A percentile compares a stretch with the other conserved stretches of the same genome.
phyloP scores from a whole-genome alignment of 768 basidiomycete genomes.

The Gautieria morchelliformis region DNA sequence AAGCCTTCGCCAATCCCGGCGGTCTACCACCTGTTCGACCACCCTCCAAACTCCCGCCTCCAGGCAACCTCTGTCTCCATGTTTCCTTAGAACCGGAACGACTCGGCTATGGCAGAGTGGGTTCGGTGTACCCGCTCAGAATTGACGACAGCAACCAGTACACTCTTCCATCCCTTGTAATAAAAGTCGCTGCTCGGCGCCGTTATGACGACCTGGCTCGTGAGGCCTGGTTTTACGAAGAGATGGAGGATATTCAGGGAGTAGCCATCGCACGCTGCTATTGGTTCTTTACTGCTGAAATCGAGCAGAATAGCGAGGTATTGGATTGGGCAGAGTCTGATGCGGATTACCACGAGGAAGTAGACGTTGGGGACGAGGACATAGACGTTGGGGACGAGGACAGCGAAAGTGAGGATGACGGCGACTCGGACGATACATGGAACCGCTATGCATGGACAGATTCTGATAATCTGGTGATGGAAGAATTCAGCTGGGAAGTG shows the following conservation, averaged over 20 bases:
- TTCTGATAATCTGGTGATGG: background rate
- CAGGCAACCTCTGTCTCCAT: too few relatives aligned
- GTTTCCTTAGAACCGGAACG: too few relatives aligned
- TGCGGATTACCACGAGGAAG: background rate
- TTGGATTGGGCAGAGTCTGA: background rate
- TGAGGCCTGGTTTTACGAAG: constrained; percentile 13
- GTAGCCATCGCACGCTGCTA: constrained; percentile 9
- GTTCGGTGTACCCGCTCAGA: background rate
- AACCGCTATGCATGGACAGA: background rate
- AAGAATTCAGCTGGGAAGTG: too few relatives aligned
- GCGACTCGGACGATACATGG: background rate
- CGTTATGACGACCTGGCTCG: background rate
- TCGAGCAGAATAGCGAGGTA: background rate
- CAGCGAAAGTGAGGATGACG: background rate
- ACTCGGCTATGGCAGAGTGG: background rate
- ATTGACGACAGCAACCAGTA: background rate
- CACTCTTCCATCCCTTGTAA: background rate
- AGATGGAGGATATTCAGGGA: constrained; percentile 11
- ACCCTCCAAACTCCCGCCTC: too few relatives aligned
- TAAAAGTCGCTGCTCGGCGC: background rate
- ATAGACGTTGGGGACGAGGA: too few relatives aligned
- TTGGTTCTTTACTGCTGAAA: constrained; percentile 6
- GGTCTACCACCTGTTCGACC: too few relatives aligned
- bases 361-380: background rate
- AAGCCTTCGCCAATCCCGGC: too few relatives aligned